Base-by-base conservation (phyloP, 352 stramenopile genomes). In the Peronospora tabacina region DNA sequence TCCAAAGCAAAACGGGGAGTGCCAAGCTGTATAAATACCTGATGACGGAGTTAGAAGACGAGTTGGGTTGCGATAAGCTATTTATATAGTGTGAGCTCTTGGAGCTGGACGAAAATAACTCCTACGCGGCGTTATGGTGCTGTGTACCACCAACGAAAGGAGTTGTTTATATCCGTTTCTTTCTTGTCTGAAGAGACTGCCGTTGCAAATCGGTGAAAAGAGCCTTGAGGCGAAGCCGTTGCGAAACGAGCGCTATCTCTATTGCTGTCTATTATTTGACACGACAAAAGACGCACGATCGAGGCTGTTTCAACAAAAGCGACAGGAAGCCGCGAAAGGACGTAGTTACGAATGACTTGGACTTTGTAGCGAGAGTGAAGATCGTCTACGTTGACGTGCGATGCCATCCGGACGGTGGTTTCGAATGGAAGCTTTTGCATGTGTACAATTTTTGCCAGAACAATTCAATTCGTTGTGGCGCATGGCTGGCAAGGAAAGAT, bases 101-200 rank as follows among this genome's bases (percentile, higher is more conserved):
- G 13, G n/a, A 17, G 13, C 22, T 19, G 16, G 6, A 38, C 33
- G 13, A 26, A 26, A 26, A 3, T 3, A 26, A 26, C 22, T 26
- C 22, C 4, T 26, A 26, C 22, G 22, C 22, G 22, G 22, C 22
- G 22, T 2, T 3, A n/a, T n/a, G n/a, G n/a, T n/a, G n/a, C n/a
- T n/a, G n/a, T n/a, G n/a, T n/a, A n/a, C n/a, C n/a, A n/a, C n/a
- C n/a, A n/a, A n/a, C n/a, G n/a, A 22, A 12, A 9, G 46, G 54
- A 45, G 58, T 61, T 68, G 68, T 68, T 66, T 71, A 63, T 66
- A 68, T 68, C 63, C 62, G 62, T 70, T 69, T 69, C 53, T 53
- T 66, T 61, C 12, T 26, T 15, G 29, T 10, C 20, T 22, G 22
- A 61, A 52, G 43, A 45, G 46, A 17, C 58, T 61, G 48, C 58